Percentiles rank a stretch among this genome's conserved stretches.
These are phyloP conservation scores for Diutina pseudorugosa DNA, from an alignment of 1,139 yeast species.

Conservation along the genomic window DNA sequence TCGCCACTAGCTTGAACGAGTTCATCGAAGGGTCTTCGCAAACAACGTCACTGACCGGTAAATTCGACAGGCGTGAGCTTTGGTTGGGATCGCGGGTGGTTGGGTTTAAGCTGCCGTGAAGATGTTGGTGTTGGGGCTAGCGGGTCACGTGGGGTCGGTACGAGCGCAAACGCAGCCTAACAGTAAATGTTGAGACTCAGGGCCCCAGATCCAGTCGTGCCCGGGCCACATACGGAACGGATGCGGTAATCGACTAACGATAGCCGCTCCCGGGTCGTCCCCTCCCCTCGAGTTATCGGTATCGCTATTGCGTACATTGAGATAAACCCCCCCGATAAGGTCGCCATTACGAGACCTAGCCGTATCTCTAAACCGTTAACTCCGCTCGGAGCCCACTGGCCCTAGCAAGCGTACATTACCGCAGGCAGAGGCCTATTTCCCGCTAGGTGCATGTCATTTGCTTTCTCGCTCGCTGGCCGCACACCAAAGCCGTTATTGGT, in stretches of 20 bases:
- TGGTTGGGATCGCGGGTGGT: background rate
- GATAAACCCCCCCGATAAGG: too few relatives aligned
- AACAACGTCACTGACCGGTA: background rate
- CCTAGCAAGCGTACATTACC: background rate
- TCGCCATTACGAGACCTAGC: background rate
- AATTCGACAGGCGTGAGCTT: background rate
- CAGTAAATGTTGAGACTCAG: background rate
- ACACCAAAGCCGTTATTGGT: background rate
- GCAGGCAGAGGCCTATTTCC: background rate
- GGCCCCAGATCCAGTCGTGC: background rate
- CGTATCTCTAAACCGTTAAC: background rate
- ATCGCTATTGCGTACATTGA: too few relatives aligned
- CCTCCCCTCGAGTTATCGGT: background rate
- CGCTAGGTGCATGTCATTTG: background rate
- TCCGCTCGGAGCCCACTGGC: background rate
- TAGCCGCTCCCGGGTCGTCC: background rate
- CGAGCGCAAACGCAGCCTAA: background rate
- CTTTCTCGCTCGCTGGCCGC: background rate
- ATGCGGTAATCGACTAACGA: background rate
- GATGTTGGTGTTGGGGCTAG: background rate
- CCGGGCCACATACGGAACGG: background rate
- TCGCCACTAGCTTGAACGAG: constrained; percentile 9
- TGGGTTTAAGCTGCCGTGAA: background rate
- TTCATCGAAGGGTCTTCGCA: constrained; percentile 7
- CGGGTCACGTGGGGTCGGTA: background rate